Evolutionary conservation across 345 rosid species (phyloP).

Genomic region (Eucalyptus brandiana): DNA sequence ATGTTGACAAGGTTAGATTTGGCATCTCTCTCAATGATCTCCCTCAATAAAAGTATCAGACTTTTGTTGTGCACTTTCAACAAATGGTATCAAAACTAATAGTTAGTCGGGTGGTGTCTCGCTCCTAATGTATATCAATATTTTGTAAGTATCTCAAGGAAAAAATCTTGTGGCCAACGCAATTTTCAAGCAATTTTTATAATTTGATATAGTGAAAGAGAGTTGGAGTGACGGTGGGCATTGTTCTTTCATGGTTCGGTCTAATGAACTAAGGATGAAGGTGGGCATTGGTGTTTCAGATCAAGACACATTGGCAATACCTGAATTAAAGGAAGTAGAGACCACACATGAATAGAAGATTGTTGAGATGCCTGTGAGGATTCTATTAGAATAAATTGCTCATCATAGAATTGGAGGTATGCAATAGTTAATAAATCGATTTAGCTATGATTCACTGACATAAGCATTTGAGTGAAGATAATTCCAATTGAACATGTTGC

Average conservation of each 20-base stretch:
- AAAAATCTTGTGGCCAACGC: neutral
- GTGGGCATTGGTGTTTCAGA: neutral
- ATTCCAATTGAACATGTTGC: neutral
- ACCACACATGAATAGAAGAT: neutral
- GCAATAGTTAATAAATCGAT: neutral
- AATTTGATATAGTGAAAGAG: neutral
- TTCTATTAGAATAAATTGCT: neutral
- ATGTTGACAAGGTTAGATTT: neutral
- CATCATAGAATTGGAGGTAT: neutral
- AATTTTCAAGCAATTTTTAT: neutral
- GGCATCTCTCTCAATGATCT: neutral
- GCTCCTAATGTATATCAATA: neutral
- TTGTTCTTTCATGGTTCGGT: neutral
- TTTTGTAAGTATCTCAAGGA: neutral
- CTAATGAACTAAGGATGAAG: neutral
- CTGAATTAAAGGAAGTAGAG: neutral
- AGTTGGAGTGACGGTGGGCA: neutral
- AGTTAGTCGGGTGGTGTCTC: too few species aligned
- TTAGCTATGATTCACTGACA: neutral
- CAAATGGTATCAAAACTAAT: neutral
- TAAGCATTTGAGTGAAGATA: neutral
- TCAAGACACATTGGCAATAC: neutral
- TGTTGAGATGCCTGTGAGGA: neutral
- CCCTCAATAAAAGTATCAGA: rapidly evolving
- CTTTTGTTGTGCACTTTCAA: neutral